These are phyloP conservation scores for Cladosporium colombiae DNA, from an alignment of 2,329 filamentous ascomycete species.

Conservation along the genomic window DNA sequence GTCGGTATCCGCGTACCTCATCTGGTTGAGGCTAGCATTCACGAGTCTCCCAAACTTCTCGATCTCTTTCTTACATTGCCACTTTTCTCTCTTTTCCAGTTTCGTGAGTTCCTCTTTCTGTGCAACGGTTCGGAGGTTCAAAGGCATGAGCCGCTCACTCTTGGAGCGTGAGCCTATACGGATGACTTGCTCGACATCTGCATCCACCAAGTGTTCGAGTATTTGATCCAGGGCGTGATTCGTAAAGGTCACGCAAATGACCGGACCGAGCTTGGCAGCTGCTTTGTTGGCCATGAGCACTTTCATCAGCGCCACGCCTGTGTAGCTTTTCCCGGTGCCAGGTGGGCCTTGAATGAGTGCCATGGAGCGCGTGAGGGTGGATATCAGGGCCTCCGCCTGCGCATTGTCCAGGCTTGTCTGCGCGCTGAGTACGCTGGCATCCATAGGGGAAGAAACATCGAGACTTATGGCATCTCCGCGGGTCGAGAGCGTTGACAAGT, in stretches of 20 bases:
- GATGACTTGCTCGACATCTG: conserved; percentile 53
- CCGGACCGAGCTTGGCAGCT: conserved; percentile 44
- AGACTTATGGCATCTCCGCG: conserved; percentile 29
- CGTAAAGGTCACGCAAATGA: conserved; percentile 52
- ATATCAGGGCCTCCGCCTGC: conserved; percentile 54
- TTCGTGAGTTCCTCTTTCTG: conserved; percentile 40
- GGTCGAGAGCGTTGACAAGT: conserved; percentile 38
- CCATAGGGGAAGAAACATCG: conserved; percentile 21
- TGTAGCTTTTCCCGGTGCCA: conserved; percentile 68
- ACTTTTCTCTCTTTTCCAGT: conserved; percentile 40
- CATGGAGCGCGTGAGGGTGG: conserved; percentile 55
- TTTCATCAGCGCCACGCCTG: conserved; percentile 61
- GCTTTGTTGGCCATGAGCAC: conserved; percentile 51
- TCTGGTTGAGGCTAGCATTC: conserved; percentile 8
- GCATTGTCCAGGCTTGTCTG: conserved; percentile 54
- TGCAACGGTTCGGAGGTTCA: conserved; percentile 52
- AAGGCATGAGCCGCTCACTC: conserved; percentile 51
- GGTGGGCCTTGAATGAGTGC: conserved; percentile 70
- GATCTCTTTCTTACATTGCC: conserved; percentile 29
- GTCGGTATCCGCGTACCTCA: neutral
- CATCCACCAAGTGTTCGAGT: conserved; percentile 59
- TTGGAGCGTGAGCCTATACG: conserved; percentile 63
- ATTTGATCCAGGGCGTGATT: conserved; percentile 59
- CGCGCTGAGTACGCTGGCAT: conserved; percentile 34
- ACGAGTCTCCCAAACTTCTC: conserved; percentile 27